phyloP scores from a whole-genome alignment of 768 basidiomycete genomes.

The Leucogyrophana mollusca region DNA sequence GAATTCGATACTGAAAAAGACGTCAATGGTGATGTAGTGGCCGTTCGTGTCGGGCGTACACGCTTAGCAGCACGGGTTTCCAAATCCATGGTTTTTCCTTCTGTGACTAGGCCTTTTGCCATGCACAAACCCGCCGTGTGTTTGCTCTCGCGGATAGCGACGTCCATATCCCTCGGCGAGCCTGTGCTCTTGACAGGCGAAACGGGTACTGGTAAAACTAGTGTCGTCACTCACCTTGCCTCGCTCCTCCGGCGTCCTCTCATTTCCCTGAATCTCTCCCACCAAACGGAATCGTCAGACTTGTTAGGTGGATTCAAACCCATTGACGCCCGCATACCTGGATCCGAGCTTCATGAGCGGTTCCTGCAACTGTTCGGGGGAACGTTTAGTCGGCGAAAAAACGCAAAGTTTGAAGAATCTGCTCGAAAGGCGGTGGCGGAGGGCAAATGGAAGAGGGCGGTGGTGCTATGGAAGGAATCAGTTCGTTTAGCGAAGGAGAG shows the following conservation, averaged over 20 bases:
- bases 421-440: constrained; percentile 80
- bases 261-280: constrained; percentile 89
- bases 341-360: constrained; percentile 60
- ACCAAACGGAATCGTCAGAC: constrained; percentile 95
- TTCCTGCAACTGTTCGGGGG: constrained; percentile 81
- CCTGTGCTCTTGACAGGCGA: constrained; percentile 93
- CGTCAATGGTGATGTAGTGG: constrained; percentile 55
- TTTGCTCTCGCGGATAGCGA: constrained; percentile 78
- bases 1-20: constrained; percentile 68
- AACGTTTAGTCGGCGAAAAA: constrained; percentile 90
- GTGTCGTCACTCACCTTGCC: constrained; percentile 84
- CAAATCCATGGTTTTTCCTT: constrained; percentile 33
- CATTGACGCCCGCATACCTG: constrained; percentile 83
- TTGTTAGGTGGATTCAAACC: constrained; percentile 95
- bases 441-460: constrained; percentile 81
- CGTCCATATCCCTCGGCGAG: constrained; percentile 69
- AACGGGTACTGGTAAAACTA: constrained; percentile 99
- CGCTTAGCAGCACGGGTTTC: constrained; percentile 47
- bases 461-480: constrained; percentile 82
- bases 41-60: constrained; percentile 64
- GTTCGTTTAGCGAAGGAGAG: constrained; percentile 65
- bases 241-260: constrained; percentile 72
- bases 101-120: constrained; percentile 67
- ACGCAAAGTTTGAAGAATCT: constrained; percentile 80
- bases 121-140: constrained; percentile 82